Base-by-base conservation (phyloP, 306 rosid genomes). In the Cucumis sativus region DNA sequence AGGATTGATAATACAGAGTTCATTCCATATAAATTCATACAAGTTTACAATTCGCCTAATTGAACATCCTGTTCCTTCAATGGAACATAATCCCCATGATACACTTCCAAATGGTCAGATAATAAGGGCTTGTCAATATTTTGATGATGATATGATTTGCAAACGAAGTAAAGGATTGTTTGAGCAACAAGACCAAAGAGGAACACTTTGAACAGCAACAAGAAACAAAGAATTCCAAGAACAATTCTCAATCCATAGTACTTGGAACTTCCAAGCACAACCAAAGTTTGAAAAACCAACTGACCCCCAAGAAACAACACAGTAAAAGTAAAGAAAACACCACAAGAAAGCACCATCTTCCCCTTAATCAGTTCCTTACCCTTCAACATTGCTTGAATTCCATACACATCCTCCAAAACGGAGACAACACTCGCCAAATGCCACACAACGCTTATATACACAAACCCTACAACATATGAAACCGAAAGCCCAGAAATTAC, bases 71-170 rank as follows among this genome's bases (percentile, higher is more conserved):
- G 66, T 4, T 73, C 69, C 73, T 20, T 73, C 74, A 79, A 49
- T 43, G 78, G 82, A 79, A 61, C 78, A 73, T 79, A 79, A 5
- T 73, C 82, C 17, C 78, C 82, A 41, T 35, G 64, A 73, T 72
- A 61, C 8, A 45, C 82, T 41, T 79, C 82, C 17, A 79, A 74
- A 60, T 79, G 82, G 73, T 62, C 82, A 51, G 78, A 43, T 73
- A 79, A 58, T 5, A 54, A 62, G 40, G 77, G 47, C 77, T 79
- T 79, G 64, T 74, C 83, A 25, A 80, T 75, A 8, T 66, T 80
- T 49, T 80, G 76, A 51, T 74, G 79, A 75, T 80, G 83, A 51
- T 80, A 75, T 10, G 83, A 75, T 76, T 80, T 80, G 68, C 83
- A 80, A 30, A 74, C 83, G 20, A 75, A 75, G 79, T 80, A 80